Percentiles rank a stretch among this genome's conserved stretches.
Evolutionary conservation across 495 filamentous ascomycete genomes (phyloP).

Genomic region (Recurvomyces mirabilis): DNA sequence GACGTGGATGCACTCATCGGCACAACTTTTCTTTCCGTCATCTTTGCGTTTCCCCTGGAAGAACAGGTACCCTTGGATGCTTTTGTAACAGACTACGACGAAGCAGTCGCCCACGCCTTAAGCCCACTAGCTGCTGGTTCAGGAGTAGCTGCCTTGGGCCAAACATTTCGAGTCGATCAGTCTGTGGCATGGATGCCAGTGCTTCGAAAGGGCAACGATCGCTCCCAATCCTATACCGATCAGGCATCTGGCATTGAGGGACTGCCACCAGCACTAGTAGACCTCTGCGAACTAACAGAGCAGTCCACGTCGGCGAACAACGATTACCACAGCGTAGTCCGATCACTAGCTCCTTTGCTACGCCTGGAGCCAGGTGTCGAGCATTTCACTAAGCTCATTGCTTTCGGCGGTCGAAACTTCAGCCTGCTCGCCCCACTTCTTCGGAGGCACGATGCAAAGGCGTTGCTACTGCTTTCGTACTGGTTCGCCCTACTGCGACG

Average conservation of each 20-base stretch:
- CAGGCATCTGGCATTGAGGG: neutral
- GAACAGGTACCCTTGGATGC: neutral
- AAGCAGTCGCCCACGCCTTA: neutral
- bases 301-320: neutral
- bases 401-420: constrained; percentile 3
- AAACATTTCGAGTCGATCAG: neutral
- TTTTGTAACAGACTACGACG: neutral
- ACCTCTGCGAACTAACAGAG: neutral
- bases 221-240: neutral
- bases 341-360: constrained; percentile 1
- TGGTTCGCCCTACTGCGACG: constrained; percentile 2
- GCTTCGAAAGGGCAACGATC: neutral
- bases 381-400: constrained; percentile 4
- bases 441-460: neutral
- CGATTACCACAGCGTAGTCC: constrained; percentile 3
- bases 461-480: constrained; percentile 4
- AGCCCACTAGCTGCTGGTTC: neutral
- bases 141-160: neutral
- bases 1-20: constrained; percentile 1
- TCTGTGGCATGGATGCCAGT: constrained; percentile 2
- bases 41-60: constrained; percentile 3
- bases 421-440: neutral
- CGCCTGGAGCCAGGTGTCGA: neutral
- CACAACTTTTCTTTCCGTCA: constrained; percentile 4
- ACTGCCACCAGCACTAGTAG: constrained; percentile 4